phyloP scores from a whole-genome alignment of 305 asterid species.

The Fraxinus ornus region DNA sequence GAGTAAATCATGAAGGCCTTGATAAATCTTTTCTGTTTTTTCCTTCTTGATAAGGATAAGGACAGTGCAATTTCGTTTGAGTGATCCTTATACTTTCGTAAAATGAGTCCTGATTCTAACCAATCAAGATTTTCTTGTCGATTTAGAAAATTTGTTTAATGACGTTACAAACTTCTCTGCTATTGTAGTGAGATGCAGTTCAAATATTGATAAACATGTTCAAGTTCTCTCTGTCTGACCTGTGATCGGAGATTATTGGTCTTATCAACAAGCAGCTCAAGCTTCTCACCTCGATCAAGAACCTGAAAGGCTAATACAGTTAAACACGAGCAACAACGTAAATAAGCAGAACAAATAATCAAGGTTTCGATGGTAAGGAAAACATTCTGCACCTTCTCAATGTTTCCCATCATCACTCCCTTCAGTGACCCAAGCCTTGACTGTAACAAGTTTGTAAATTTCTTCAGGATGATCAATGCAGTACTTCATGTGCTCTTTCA shows the following conservation, averaged over 20 bases:
- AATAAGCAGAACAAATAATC: conserved; percentile 35
- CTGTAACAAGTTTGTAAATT: conserved; percentile 61
- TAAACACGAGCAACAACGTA: conserved; percentile 34
- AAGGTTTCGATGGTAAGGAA: not conserved
- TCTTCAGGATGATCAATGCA: conserved; percentile 72
- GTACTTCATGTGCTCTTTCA: conserved; percentile 78
- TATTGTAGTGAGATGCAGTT: not conserved
- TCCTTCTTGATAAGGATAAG: too few species aligned
- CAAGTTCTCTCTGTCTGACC: conserved; percentile 33
- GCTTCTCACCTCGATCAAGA: conserved; percentile 81
- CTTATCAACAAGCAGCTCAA: conserved; percentile 72
- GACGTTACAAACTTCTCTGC: not conserved
- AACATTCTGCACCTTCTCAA: conserved; percentile 58
- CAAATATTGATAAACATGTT: conserved; percentile 1
- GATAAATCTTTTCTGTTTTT: not conserved
- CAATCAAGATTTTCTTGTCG: not conserved
- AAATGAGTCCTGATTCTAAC: not conserved
- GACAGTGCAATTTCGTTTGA: not conserved
- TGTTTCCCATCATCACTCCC: conserved; percentile 85
- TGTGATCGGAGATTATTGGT: conserved; percentile 68
- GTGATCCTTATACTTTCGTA: not conserved
- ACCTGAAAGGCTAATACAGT: conserved; percentile 34
- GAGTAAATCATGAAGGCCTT: not conserved
- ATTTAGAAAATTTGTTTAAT: not conserved
- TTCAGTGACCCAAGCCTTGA: conserved; percentile 72